These are phyloP conservation scores for Diplotaxis tenuifolia DNA, from an alignment of 345 rosid species.

Conservation along the genomic window DNA sequence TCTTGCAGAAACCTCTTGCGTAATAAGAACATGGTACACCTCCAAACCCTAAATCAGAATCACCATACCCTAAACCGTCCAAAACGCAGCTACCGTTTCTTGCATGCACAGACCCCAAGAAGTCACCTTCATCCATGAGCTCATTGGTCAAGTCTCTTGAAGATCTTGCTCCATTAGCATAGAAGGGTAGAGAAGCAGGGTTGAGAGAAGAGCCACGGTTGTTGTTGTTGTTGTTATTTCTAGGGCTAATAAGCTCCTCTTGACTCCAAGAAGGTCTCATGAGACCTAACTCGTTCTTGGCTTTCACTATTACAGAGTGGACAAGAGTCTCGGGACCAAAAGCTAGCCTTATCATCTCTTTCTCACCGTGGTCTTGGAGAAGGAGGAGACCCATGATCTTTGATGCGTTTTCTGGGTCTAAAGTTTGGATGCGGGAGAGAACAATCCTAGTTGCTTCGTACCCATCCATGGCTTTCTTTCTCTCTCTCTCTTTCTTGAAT, in stretches of 20 bases:
- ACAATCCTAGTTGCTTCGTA: slow-evolving; percentile 90
- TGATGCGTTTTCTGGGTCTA: slow-evolving; percentile 89
- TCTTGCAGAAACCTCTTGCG: slow-evolving; percentile 91
- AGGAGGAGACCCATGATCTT: slow-evolving; percentile 92
- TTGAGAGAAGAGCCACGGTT: slow-evolving; percentile 47
- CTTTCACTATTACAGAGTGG: slow-evolving; percentile 68
- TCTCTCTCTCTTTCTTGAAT: slow-evolving; percentile 7
- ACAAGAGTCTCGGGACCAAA: slow-evolving; percentile 81
- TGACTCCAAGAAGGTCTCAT: slow-evolving; percentile 46
- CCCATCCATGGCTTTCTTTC: slow-evolving; percentile 58
- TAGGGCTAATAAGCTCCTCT: slow-evolving; percentile 55
- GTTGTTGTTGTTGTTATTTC: slow-evolving; percentile 3
- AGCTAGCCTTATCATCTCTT: slow-evolving; percentile 91
- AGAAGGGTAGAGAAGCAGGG: slow-evolving; percentile 69
- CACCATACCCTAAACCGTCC: slow-evolving; percentile 69
- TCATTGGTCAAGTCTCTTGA: slow-evolving; percentile 52
- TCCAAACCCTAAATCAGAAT: slow-evolving; percentile 61
- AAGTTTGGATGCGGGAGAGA: slow-evolving; percentile 68
- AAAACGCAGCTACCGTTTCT: slow-evolving; percentile 69
- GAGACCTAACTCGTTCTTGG: slow-evolving; percentile 69
- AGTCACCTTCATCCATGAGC: slow-evolving; percentile 53
- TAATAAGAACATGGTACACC: slow-evolving; percentile 88
- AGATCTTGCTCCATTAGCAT: slow-evolving; percentile 47
- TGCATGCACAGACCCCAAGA: slow-evolving; percentile 51
- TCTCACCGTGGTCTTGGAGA: slow-evolving; percentile 86